Evolutionary conservation across 2,329 filamentous ascomycete species (phyloP).

Genomic region (Curvularia verruculosa): DNA sequence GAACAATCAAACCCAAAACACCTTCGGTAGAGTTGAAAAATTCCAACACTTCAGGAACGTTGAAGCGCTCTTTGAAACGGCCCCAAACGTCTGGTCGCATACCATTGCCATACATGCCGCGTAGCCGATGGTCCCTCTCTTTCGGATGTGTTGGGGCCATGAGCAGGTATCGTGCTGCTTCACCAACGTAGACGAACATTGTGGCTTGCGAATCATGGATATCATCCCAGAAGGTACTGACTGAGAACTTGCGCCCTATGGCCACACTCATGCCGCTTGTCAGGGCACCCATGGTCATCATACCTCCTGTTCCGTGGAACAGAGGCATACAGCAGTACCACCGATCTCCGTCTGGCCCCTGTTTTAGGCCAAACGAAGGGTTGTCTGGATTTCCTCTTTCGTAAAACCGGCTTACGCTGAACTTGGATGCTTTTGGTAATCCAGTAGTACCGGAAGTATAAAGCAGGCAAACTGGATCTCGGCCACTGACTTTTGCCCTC

Average conservation of each 20-base stretch:
- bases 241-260: slow-evolving; percentile 69
- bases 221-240: slow-evolving; percentile 72
- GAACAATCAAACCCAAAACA: slow-evolving; percentile 63
- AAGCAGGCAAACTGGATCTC: slow-evolving; percentile 66
- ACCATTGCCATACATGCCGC: slow-evolving; percentile 68
- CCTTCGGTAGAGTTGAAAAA: slow-evolving; percentile 81
- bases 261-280: slow-evolving; percentile 57
- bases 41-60: slow-evolving; percentile 67
- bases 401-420: slow-evolving; percentile 36
- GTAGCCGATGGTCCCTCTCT: slow-evolving; percentile 64
- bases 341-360: slow-evolving; percentile 57
- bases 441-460: slow-evolving; percentile 80
- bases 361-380: slow-evolving; percentile 40
- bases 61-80: slow-evolving; percentile 67
- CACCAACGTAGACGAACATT: slow-evolving; percentile 77
- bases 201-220: slow-evolving; percentile 70
- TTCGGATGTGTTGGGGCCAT: slow-evolving; percentile 67
- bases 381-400: slow-evolving; percentile 45
- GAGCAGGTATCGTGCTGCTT: slow-evolving; percentile 74
- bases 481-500: slow-evolving; percentile 57
- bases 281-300: slow-evolving; percentile 60
- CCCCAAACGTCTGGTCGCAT: slow-evolving; percentile 71
- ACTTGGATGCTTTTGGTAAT: slow-evolving; percentile 63
- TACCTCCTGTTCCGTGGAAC: slow-evolving; percentile 75
- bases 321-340: slow-evolving; percentile 79